phyloP scores from a whole-genome alignment of 495 filamentous ascomycete species.

The Oleoguttula mirabilis region DNA sequence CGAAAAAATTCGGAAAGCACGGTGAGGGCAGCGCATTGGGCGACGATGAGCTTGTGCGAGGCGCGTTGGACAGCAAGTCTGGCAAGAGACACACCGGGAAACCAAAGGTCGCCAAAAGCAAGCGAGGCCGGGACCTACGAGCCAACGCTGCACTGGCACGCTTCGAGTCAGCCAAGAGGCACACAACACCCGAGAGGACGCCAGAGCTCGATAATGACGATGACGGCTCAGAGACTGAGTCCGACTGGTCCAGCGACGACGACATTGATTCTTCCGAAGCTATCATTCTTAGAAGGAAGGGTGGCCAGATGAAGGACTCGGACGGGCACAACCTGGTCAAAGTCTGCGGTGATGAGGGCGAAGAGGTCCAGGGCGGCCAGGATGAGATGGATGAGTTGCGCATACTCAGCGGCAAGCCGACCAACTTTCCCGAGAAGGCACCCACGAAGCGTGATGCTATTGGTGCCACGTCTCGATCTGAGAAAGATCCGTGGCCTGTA shows the following conservation, averaged over 20 bases:
- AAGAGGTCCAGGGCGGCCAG: constrained; percentile 44
- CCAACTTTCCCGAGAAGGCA: not conserved
- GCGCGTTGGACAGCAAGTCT: constrained; percentile 44
- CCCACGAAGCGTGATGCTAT: not conserved
- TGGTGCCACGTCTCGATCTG: too few species aligned
- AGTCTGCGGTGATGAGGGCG: constrained; percentile 60
- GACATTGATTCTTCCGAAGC: constrained; percentile 17
- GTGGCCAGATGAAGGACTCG: constrained; percentile 44
- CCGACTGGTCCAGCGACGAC: constrained; percentile 15
- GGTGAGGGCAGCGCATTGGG: constrained; percentile 51
- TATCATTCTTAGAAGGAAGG: constrained; percentile 44
- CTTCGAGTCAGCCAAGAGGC: constrained; percentile 48
- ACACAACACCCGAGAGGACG: constrained; percentile 25
- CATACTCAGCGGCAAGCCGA: constrained; percentile 21
- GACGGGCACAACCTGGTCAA: constrained; percentile 53
- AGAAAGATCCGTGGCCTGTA: not conserved
- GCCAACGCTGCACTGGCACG: constrained; percentile 65
- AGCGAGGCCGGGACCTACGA: constrained; percentile 58
- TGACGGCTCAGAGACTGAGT: constrained; percentile 21
- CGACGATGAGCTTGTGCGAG: constrained; percentile 48
- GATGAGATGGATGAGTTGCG: constrained; percentile 51
- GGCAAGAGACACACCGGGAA: constrained; percentile 48
- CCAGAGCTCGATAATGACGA: constrained; percentile 25
- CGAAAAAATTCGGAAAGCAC: constrained; percentile 58
- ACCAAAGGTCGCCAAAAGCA: constrained; percentile 58